Evolutionary conservation across 2,329 filamentous ascomycete species (phyloP).

Genomic region (Parastagonospora nodorum): DNA sequence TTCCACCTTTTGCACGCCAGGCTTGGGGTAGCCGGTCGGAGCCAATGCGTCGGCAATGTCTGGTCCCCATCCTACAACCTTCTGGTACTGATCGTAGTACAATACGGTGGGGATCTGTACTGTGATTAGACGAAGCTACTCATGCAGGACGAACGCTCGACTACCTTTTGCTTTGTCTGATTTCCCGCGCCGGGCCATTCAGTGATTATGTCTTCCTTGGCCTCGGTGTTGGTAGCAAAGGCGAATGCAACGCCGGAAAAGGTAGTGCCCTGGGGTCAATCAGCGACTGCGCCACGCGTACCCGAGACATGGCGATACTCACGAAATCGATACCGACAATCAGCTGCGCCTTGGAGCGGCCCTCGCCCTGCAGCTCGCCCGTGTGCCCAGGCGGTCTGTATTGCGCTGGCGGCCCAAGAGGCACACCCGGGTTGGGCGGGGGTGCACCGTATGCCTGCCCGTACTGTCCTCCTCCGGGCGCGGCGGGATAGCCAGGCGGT

Average conservation of each 20-base stretch:
- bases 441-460: constrained; percentile 31
- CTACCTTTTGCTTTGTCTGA: constrained; percentile 97
- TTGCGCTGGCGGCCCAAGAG: constrained; percentile 42
- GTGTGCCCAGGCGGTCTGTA: constrained; percentile 35
- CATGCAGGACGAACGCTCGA: background rate
- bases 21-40: constrained; percentile 96
- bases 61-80: constrained; percentile 98
- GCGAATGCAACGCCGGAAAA: constrained; percentile 96
- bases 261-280: constrained; percentile 75
- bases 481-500: constrained; percentile 48
- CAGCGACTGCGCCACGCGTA: constrained; percentile 29
- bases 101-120: constrained; percentile 93
- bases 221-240: constrained; percentile 93
- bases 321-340: constrained; percentile 99
- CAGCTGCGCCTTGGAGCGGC: constrained; percentile 90
- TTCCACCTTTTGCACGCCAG: constrained; percentile 97
- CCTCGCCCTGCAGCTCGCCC: constrained; percentile 82
- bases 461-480: constrained; percentile 38
- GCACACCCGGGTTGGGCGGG: constrained; percentile 32
- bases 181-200: constrained; percentile 98
- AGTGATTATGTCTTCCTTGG: constrained; percentile 97
- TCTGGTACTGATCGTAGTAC: constrained; percentile 99
- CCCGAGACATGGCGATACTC: constrained; percentile 27
- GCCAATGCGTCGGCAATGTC: constrained; percentile 97
- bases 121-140: constrained; percentile 3